Evolutionary conservation across 1,284 basidiomycete genomes (phyloP), one percentile per base, ranked within the genome.

Genomic region (Hymenochaete sp.): DNA sequence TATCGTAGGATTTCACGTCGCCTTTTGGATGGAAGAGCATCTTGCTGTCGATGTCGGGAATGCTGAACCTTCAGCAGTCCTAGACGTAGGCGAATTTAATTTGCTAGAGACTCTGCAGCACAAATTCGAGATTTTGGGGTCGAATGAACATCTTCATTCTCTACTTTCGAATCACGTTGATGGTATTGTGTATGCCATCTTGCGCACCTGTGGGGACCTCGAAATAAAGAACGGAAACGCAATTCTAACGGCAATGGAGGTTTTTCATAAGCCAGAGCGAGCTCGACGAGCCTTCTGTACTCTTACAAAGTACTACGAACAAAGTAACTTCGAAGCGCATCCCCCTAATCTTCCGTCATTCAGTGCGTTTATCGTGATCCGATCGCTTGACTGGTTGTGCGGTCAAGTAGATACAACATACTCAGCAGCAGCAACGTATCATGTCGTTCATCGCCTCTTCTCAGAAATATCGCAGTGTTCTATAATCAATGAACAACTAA

Each of bases 401-500:
- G 56, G 55, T 7, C 60, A 61, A 14, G 57, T 67, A 4, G 58
- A 66, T 3, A 57, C 63, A 10, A 64, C 65, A 16, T 64, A 72
- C 35, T 61, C 60, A 13, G 63, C 67, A 14, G 71, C 76, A 7
- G 73, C 78, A 40, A 77, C 80, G 2, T 93, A 90, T 59, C 83
- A 90, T 52, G 72, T 89, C 33, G 60, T 91, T 16, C 79, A 86
- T 45, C 75, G 79, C 44, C 66, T 95, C 7, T 79, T 95, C 52
- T 70, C 80, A 5, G 69, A 71, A 31, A 66, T 93, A 22, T 73
- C 85, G 49, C 62, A 66, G 2, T 77, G 79, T 0, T 80, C 79
- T n/a, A 71, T 97, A 33, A 73, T 95, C 52, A 89, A 90, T 57
- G 90, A 96, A 57, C 90, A 96, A 60, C 62, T 82, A 36, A 79